Evolutionary conservation across 192 early-diverging fungal genomes (phyloP).

Genomic region (Backusella tarrabulga): DNA sequence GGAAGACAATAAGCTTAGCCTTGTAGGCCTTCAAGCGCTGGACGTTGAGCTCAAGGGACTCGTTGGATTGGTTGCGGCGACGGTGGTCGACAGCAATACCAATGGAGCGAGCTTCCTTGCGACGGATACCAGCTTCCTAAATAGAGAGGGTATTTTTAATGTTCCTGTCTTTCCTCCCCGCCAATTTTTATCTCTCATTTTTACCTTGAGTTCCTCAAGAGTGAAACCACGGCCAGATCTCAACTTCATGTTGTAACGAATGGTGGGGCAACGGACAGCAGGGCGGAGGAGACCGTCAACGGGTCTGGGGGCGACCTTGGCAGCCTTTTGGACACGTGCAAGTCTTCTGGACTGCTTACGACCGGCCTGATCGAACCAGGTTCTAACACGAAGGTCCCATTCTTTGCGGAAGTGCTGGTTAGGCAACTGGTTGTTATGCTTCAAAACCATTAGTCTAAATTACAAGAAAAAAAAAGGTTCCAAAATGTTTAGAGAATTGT

Average conservation of each 20-base stretch:
- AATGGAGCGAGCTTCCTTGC: slow-evolving; percentile 92
- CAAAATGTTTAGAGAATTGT: neutral
- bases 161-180: neutral
- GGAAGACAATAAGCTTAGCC: slow-evolving; percentile 95
- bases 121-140: slow-evolving; percentile 86
- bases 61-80: slow-evolving; percentile 93
- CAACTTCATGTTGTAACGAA: slow-evolving; percentile 99
- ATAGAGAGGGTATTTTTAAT: neutral
- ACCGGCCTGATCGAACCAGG: slow-evolving; percentile 98
- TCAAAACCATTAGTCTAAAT: slow-evolving; percentile 53
- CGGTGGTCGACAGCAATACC: slow-evolving; percentile 98
- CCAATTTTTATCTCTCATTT: neutral
- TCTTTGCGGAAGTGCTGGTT: slow-evolving; percentile 98
- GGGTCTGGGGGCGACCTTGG: slow-evolving; percentile 93
- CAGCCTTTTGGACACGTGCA: slow-evolving; percentile 92
- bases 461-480: neutral
- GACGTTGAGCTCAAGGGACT: slow-evolving; percentile 91
- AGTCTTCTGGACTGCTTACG: slow-evolving; percentile 91
- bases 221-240: slow-evolving; percentile 97
- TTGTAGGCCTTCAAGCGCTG: slow-evolving; percentile 94
- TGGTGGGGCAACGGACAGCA: slow-evolving; percentile 92
- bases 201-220: slow-evolving; percentile 96
- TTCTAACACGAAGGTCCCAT: slow-evolving; percentile 95
- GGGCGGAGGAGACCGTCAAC: slow-evolving; percentile 95
- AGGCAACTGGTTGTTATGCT: slow-evolving; percentile 95